Percentiles rank a stretch among this genome's conserved stretches.
phyloP scores from a whole-genome alignment of 768 basidiomycete species.

The Lentinula boryana region DNA sequence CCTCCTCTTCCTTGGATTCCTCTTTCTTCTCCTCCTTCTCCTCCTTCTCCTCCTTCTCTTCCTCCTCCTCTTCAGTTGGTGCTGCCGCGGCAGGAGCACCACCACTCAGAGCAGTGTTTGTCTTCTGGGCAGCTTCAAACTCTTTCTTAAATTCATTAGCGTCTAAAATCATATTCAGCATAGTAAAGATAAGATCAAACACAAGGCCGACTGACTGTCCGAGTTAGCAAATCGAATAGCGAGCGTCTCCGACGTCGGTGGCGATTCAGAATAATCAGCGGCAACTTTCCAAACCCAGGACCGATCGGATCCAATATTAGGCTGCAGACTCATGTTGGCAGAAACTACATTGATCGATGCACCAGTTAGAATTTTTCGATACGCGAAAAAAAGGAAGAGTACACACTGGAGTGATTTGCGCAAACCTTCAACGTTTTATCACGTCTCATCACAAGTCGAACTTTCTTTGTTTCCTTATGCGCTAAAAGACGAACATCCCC shows the following conservation, averaged over 20 bases:
- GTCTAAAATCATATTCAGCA: conserved; percentile 38
- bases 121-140: conserved; percentile 81
- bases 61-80: conserved; percentile 23
- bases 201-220: conserved; percentile 63
- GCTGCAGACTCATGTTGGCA: conserved; percentile 87
- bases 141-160: conserved; percentile 84
- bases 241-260: conserved; percentile 89
- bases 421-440: conserved; percentile 99
- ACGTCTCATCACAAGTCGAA: conserved; percentile 97
- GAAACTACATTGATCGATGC: conserved; percentile 50
- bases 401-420: conserved; percentile 90
- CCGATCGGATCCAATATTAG: conserved; percentile 97
- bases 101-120: conserved; percentile 43
- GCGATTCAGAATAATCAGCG: conserved; percentile 90
- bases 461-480: conserved; percentile 86
- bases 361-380: conserved; percentile 1
- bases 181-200: background rate
- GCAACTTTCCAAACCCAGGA: conserved; percentile 99
- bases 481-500: conserved; percentile 90
- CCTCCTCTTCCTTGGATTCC: background rate
- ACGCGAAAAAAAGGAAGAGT: conserved; percentile 14
- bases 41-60: conserved; percentile 20
- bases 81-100: conserved; percentile 13
- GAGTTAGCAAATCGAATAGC: conserved; percentile 98
- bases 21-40: conserved; percentile 20